Evolutionary conservation across 768 basidiomycete species (phyloP), one percentile per base, ranked within the genome.

Genomic region (Lentinus brumalis): DNA sequence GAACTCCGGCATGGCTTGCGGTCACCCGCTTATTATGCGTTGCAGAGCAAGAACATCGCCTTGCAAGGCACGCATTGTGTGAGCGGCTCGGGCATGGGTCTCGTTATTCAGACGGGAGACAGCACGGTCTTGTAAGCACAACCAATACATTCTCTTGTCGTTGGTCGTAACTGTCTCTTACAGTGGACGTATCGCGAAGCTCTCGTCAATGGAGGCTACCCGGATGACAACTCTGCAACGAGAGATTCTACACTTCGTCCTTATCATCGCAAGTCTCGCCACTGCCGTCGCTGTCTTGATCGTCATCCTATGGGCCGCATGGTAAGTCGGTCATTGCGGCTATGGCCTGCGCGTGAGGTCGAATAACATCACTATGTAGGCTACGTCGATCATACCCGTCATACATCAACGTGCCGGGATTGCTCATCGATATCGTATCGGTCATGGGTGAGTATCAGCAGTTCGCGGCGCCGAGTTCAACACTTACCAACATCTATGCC

Each of bases 341-440:
- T 9, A 7, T 44, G 18, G 41, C 18, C 5, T 26, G 14, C 11
- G 42, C 11, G 2, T 8, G n/a, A 69, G 45, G 49, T 67, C 40
- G 66, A 59, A 64, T 63, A 31, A 12, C 62, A 42, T 21, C 21
- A 5, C 4, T n/a, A 9, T 45, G 18, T 40, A 81, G 79, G 81
- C 71, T 80, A 50, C 76, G 72, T 9, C 70, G 64, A 6, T 66
- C 67, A 4, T 76, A 75, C 59, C 77, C 75, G 3, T 57, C 47
- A 4, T 82, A 77, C 71, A 85, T 87, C 66, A 79, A 77, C 38
- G 77, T 81, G 1, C 74, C 83, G 1, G 68, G 50, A 1, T 74
- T 86, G 35, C 74, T 87, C 31, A 80, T 84, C 69, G 80, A 86
- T 61, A 68, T 83, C 32, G 83, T 86, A 26, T 83, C 82, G 0